These are phyloP conservation scores for Onygenales sp. DNA, from an alignment of 2,329 filamentous ascomycete species.

Conservation along the genomic window DNA sequence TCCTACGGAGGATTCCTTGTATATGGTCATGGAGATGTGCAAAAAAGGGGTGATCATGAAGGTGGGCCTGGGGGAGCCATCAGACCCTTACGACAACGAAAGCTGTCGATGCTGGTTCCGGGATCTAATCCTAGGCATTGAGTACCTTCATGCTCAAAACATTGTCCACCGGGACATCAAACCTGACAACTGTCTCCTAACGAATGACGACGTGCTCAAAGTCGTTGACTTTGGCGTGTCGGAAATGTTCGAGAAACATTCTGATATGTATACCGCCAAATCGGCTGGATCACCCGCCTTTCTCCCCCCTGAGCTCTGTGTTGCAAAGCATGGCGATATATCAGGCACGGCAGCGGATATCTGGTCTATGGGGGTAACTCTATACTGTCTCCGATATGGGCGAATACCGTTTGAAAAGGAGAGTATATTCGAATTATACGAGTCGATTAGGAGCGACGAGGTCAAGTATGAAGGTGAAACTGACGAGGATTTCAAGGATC, in stretches of 20 bases:
- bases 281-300: conserved; percentile 93
- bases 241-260: conserved; percentile 89
- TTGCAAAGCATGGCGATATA: conserved; percentile 74
- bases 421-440: conserved; percentile 76
- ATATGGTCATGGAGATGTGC: conserved; percentile 99
- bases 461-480: conserved; percentile 54
- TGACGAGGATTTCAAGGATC: conserved; percentile 60
- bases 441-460: conserved; percentile 68
- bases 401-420: conserved; percentile 74
- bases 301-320: conserved; percentile 83
- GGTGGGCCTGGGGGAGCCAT: conserved; percentile 73
- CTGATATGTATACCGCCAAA: conserved; percentile 83
- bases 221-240: conserved; percentile 98
- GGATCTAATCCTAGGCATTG: conserved; percentile 87
- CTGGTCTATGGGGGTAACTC: conserved; percentile 95
- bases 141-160: conserved; percentile 90
- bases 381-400: conserved; percentile 88
- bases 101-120: conserved; percentile 85
- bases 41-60: conserved; percentile 97
- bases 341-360: conserved; percentile 87
- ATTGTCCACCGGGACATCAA: conserved; percentile 97
- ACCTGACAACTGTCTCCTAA: conserved; percentile 88
- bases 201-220: conserved; percentile 85
- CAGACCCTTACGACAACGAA: conserved; percentile 74
- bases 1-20: conserved; percentile 87